phyloP scores from a whole-genome alignment of 345 rosid genomes.

The Rhizophora apiculata region DNA sequence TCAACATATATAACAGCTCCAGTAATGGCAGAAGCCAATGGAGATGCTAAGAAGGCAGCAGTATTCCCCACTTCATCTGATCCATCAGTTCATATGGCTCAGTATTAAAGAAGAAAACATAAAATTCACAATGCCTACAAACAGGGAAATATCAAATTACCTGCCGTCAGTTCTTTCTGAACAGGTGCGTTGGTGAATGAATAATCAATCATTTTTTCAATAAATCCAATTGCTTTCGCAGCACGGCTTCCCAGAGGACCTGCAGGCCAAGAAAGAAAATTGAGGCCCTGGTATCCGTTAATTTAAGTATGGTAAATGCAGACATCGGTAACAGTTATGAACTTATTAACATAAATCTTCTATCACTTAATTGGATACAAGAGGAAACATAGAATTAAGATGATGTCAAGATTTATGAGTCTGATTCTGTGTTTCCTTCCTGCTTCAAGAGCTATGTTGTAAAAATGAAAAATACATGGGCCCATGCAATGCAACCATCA shows the following conservation, averaged over 20 bases:
- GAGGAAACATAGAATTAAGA: too few species aligned
- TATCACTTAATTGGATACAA: too few species aligned
- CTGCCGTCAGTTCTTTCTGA: background rate
- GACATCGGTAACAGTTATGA: background rate
- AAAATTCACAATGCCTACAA: too few species aligned
- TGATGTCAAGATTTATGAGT: too few species aligned
- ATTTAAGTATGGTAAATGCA: background rate
- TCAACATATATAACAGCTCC: slow-evolving; percentile 86
- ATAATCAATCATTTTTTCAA: slow-evolving; percentile 42
- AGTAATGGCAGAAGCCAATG: slow-evolving; percentile 87
- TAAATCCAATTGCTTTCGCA: slow-evolving; percentile 79
- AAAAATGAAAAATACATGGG: too few species aligned
- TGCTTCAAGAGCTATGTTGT: slow-evolving; percentile 17
- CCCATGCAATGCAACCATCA: too few species aligned
- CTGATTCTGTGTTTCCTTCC: slow-evolving; percentile 68
- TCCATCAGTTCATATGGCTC: slow-evolving; percentile 7
- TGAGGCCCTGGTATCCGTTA: background rate
- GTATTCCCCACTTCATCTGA: slow-evolving; percentile 94
- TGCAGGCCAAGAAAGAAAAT: slow-evolving; percentile 15
- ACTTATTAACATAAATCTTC: too few species aligned
- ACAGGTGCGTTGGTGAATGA: background rate
- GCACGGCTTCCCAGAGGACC: slow-evolving; percentile 80
- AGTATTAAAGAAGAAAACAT: background rate
- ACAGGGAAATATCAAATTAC: background rate
- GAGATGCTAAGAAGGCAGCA: slow-evolving; percentile 90